phyloP scores from a whole-genome alignment of 176 grass and related monocot genomes.

The Oryza australiensis region DNA sequence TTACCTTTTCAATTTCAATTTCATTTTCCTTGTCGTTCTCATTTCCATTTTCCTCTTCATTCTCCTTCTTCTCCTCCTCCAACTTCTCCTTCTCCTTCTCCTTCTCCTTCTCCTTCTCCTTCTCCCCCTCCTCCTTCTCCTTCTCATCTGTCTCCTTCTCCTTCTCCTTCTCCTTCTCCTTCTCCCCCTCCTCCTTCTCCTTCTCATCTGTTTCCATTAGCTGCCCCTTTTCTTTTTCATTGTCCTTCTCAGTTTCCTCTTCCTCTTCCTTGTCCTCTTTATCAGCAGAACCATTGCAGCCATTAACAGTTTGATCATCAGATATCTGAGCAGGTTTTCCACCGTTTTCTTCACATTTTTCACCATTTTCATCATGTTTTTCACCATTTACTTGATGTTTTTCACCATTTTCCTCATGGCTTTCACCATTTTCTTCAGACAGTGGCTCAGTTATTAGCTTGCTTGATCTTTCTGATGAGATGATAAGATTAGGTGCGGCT shows the following conservation, averaged over 20 bases:
- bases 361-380: conserved; percentile 41
- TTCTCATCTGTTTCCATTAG: conserved; percentile 3
- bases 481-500: conserved; percentile 71
- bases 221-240: conserved; percentile 38
- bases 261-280: conserved; percentile 44
- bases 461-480: conserved; percentile 57
- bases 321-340: conserved; percentile 26
- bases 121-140: neutral
- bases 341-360: conserved; percentile 41
- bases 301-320: conserved; percentile 54
- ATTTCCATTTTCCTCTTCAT: conserved; percentile 32
- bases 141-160: neutral
- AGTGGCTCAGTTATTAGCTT: conserved; percentile 56
- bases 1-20: conserved; percentile 44
- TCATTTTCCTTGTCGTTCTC: conserved; percentile 44
- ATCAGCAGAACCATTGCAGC: conserved; percentile 57
- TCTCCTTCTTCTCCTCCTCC: neutral
- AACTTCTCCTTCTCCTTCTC: neutral
- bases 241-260: conserved; percentile 1
- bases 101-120: neutral
- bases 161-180: conserved; percentile 33
- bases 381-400: conserved; percentile 36
- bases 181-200: conserved; percentile 46
- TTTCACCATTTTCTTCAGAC: conserved; percentile 55
- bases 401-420: conserved; percentile 42